Base-by-base conservation (phyloP, 805 yeast genomes). In the Yarrowia deformans region DNA sequence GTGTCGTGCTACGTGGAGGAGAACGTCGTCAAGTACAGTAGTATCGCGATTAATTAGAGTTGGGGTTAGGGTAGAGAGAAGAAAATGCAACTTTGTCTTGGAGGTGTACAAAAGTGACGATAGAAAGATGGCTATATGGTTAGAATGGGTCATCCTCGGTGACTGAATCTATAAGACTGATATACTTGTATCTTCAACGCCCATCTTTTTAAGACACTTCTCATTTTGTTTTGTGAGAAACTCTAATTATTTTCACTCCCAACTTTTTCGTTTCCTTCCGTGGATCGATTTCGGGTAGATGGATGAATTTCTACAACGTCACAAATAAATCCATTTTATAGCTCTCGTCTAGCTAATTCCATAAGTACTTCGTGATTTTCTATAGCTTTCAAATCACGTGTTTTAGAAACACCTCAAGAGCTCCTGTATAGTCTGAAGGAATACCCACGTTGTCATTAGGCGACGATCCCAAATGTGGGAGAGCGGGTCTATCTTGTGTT, bases 1-100 rank as follows among this genome's bases (percentile, higher is more conserved):
- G 58, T 54, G 60, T 39, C 34, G 60, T 54, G 43, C 34, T 52
- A 52, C 42, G 56, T 52, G 56, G 56, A 52, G 40, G 56, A 52
- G n/a, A 35, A 29, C 16, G 45, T 39, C 45, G 60, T 35, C 45
- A 19, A 37, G 34, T 35, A 54, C 43, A 54, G 43, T 37, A 19
- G 35, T 56, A 56, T 56, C 63, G 63, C 63, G 63, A 56, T 56
- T 56, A 56, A 42, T 56, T 56, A 56, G 48, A 29, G 63, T 56
- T 56, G 48, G n/a, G 63, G 63, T 56, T 56, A 56, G 63, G 63
- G 61, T 13, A 37, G 23, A 32, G 37, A n/a, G 23, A 7, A 10
- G 7, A 14, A 23, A 3, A 2, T 48, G 14, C 1, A 19, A 19
- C 49, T 5, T 5, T 19, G 7, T 14, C 29, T 35, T 35, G 14